These are phyloP conservation scores for Rhodotorula sp. DNA, from an alignment of 1,284 basidiomycete species.

Conservation along the genomic window DNA sequence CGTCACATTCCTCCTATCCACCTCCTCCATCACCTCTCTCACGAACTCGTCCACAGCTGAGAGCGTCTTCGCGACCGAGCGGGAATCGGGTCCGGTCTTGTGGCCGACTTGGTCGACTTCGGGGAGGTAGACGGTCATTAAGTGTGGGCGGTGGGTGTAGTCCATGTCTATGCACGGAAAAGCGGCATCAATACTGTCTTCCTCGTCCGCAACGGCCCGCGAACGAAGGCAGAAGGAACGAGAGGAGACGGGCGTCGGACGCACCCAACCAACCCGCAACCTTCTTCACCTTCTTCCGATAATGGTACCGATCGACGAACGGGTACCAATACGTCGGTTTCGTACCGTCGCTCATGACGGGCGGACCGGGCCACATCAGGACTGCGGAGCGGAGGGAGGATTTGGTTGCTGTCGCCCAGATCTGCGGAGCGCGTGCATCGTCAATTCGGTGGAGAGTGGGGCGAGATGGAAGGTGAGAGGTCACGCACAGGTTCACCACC, in stretches of 20 bases:
- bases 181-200: no score
- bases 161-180: constrained; percentile 31
- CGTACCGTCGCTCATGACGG: constrained; percentile 63
- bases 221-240: constrained; percentile 50
- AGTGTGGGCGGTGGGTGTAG: constrained; percentile 32
- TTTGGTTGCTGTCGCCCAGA: constrained; percentile 81
- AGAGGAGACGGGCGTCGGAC: no score
- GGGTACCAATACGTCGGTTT: constrained; percentile 65
- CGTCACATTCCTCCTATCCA: constrained; percentile 70
- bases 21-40: constrained; percentile 61
- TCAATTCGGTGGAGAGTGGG: neutral
- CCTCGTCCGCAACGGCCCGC: neutral
- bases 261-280: constrained; percentile 54
- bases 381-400: constrained; percentile 75
- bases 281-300: constrained; percentile 68
- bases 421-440: constrained; percentile 52
- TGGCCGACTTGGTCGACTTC: constrained; percentile 63
- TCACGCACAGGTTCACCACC: constrained; percentile 76
- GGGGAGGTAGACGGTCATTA: constrained; percentile 67
- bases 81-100: constrained; percentile 68
- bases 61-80: constrained; percentile 68
- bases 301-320: constrained; percentile 60
- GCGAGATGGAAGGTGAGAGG: neutral
- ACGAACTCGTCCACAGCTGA: constrained; percentile 71
- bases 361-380: constrained; percentile 72